Percentiles rank a stretch among this genome's conserved stretches.
phyloP scores from a whole-genome alignment of 2,329 filamentous ascomycete genomes.

The Aspergillus sp. region DNA sequence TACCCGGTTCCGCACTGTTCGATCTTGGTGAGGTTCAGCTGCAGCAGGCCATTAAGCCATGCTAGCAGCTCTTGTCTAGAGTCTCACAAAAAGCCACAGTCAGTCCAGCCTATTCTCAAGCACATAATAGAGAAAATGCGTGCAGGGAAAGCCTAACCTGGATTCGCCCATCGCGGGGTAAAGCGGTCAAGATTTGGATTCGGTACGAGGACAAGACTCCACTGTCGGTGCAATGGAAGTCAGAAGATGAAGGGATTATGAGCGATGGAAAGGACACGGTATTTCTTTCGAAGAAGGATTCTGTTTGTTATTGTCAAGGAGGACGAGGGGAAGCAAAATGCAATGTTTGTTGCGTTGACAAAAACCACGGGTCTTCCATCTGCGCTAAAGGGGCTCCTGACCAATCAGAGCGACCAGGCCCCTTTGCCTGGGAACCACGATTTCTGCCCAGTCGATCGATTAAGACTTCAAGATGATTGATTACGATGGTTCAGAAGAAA shows the following conservation, averaged over 20 bases:
- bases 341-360: constrained; percentile 18
- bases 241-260: constrained; percentile 3
- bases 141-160: constrained; percentile 43
- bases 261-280: constrained; percentile 1
- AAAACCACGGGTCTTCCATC: constrained; percentile 17
- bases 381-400: constrained; percentile 12
- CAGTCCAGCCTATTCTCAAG: not conserved
- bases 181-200: constrained; percentile 8
- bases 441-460: too few species aligned
- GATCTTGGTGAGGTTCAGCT: constrained; percentile 97
- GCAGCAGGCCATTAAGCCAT: constrained; percentile 96
- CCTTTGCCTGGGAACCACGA: not conserved
- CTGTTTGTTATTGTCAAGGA: not conserved
- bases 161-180: constrained; percentile 59
- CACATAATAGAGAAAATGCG: constrained; percentile 6
- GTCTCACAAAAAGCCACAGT: constrained; percentile 8
- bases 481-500: too few species aligned
- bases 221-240: constrained; percentile 3
- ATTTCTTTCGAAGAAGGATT: not conserved
- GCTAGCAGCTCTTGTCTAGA: constrained; percentile 86
- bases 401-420: constrained; percentile 12
- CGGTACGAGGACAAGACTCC: constrained; percentile 1
- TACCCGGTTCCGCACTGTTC: constrained; percentile 99
- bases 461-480: too few species aligned
- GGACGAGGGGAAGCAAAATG: not conserved